Evolutionary conservation across 192 early-diverging fungal species (phyloP), one percentile per base, ranked within the genome.

Genomic region (Linnemannia elongata): DNA sequence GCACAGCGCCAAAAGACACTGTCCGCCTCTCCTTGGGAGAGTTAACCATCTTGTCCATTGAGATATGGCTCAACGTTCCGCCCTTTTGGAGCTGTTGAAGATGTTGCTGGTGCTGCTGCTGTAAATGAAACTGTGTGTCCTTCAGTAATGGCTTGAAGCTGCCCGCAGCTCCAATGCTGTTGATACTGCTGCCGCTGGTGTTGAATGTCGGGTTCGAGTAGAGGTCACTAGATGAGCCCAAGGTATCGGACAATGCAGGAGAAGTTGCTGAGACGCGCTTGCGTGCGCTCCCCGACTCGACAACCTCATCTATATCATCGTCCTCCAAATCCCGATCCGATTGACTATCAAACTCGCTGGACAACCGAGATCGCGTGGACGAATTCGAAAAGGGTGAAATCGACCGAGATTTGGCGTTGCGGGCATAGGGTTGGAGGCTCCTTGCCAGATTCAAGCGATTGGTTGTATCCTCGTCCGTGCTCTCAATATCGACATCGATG

Each of bases 1-100:
- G 85, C 27, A 87, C 85, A 42, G 85, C 85, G 18, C 85, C 85
- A 75, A 87, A 87, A 4, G 85, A 87, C 18, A 87, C 85, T 22
- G 85, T 87, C 33, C 85, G 63, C 52, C 76, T 77, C 52, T 87
- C 85, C 63, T 87, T 87, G 36, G 85, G 85, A 2, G 79, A 81
- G 36, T 78, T 80, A 6, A 73, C 39, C 36, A 80, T 72, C 72
- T 87, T 87, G 22, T 87, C 79, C 18, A 77, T 24, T 12, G 76
- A 72, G 17, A 80, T 63, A 68, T 69, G 66, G 36, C 69, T 33
- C 17, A 68, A 41, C 35, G 27, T 27, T 52, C 76, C 76, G 36
- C 41, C 38, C 42, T 74, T 80, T 2, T 69, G 69, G 24, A 72
- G 42, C 13, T 57, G 72, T 41, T 38, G 57, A 4, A 70, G 39